A percentile compares a stretch with the other conserved stretches of the same genome.
Evolutionary conservation across 345 rosid genomes (phyloP).

Genomic region (Populus alba): DNA sequence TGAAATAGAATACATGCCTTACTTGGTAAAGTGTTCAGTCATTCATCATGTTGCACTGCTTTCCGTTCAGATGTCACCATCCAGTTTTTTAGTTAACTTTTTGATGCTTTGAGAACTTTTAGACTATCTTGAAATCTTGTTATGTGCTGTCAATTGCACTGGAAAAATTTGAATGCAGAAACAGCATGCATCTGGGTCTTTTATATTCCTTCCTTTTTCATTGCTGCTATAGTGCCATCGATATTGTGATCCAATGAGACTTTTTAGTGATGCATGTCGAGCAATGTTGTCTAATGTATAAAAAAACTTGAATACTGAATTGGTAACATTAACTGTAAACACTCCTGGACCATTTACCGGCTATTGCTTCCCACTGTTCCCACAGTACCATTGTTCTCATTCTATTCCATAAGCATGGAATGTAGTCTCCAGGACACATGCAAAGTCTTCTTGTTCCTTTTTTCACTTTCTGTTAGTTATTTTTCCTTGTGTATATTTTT

Average conservation of each 20-base stretch:
- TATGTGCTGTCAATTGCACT: neutral
- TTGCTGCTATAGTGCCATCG: neutral
- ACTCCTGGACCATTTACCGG: neutral
- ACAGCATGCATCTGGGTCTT: neutral
- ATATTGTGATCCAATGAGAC: neutral
- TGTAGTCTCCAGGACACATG: neutral
- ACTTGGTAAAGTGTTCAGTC: slow-evolving; percentile 57
- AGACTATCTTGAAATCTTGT: neutral
- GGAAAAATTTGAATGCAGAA: neutral
- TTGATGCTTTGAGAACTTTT: neutral
- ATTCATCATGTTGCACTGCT: neutral
- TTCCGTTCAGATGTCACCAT: neutral
- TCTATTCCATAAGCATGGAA: neutral
- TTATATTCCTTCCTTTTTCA: neutral
- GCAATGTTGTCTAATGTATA: neutral
- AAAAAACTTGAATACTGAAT: neutral
- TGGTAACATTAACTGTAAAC: neutral
- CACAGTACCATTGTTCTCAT: neutral
- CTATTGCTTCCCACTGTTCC: neutral
- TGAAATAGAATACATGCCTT: slow-evolving; percentile 84
- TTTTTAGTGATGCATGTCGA: neutral
- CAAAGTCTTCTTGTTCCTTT: neutral
- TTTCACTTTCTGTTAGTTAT: neutral
- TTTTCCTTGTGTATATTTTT: neutral
- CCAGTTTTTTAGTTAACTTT: neutral